Base-by-base conservation (phyloP, 2,329 filamentous ascomycete genomes). In the Penicillium vulpinum region DNA sequence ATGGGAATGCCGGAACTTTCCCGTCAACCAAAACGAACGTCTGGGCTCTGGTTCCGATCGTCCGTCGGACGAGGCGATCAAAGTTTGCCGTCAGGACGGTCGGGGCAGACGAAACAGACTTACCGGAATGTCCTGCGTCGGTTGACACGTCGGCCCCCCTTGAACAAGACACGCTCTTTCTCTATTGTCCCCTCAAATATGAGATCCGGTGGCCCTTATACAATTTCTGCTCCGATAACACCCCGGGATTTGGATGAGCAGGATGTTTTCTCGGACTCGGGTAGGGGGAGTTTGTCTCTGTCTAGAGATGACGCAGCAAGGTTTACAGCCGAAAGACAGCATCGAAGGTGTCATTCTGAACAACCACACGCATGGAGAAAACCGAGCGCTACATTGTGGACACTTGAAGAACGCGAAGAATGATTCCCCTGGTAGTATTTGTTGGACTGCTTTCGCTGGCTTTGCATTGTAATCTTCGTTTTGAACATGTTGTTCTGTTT, bases 331-430 rank as follows among this genome's bases (percentile, higher is more conserved):
- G 68, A 66, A 22, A 64, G 68, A 50, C 64, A 68, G 6, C 72
- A 75, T 64, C 64, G 71, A 18, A 66, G 73, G 49, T 72, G 71
- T 52, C 73, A 75, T 61, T 75, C 73, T 13, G 72, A 75, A 51
- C 70, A 73, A 53, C 73, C 73, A 24, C 66, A 71, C 38, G 62
- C 71, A 26, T 75, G 73, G 73, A 71, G 67, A 38, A 64, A 68
- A 39, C 73, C 73, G 5, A 73, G 71, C 51, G 67, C 69, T 41
- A 64, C 64, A 40, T 54, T 75, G 51, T 75, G 73, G 72, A 70
- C 73, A 28, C 59, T 75, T 29, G 44, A 62, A 49, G 73, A 75
- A 59, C 70, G 73, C 45, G 65, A 54, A 62, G 51, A 59, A 26
- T 38, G 48, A 59, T 24, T 22, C 1, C 16, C 1, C 11, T 36